Conservation (phyloP, 2,329 filamentous ascomycete species). For the Fonsecaea nubica region DNA sequence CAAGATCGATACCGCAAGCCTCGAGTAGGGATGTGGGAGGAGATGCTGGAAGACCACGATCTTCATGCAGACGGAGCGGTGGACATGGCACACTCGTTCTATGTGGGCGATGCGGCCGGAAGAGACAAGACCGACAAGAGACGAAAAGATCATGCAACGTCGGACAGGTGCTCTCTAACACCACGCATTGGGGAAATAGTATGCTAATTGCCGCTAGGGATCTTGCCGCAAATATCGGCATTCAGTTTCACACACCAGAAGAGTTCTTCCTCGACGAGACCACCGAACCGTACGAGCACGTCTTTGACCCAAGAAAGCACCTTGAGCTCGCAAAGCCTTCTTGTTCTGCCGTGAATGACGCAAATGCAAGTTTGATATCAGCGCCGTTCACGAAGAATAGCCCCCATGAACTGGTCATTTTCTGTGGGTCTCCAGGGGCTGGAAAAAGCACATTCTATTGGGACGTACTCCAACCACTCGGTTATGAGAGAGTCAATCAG, state of each 20-base stretch:
- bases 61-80: conserved; percentile 62
- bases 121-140: conserved; percentile 52
- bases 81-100: conserved; percentile 76
- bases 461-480: conserved; percentile 75
- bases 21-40: conserved; percentile 84
- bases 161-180: conserved; percentile 57
- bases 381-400: conserved; percentile 64
- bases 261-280: conserved; percentile 81
- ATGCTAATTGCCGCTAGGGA: conserved; percentile 60
- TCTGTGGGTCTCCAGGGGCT: conserved; percentile 85
- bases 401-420: conserved; percentile 76
- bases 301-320: conserved; percentile 73
- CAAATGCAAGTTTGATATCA: background rate
- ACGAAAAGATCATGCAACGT: conserved; percentile 65
- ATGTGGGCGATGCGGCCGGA: conserved; percentile 84
- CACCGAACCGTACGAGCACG: conserved; percentile 68
- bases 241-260: conserved; percentile 84
- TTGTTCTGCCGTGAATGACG: background rate
- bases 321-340: conserved; percentile 42
- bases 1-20: conserved; percentile 88
- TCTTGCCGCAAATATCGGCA: conserved; percentile 82
- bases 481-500: conserved; percentile 87
- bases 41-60: conserved; percentile 67
- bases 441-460: conserved; percentile 94
- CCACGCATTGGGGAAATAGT: background rate